Evolutionary conservation across 2,329 filamentous ascomycete species (phyloP), one percentile per base, ranked within the genome.

Genomic region (Chaetomiaceae sp.): DNA sequence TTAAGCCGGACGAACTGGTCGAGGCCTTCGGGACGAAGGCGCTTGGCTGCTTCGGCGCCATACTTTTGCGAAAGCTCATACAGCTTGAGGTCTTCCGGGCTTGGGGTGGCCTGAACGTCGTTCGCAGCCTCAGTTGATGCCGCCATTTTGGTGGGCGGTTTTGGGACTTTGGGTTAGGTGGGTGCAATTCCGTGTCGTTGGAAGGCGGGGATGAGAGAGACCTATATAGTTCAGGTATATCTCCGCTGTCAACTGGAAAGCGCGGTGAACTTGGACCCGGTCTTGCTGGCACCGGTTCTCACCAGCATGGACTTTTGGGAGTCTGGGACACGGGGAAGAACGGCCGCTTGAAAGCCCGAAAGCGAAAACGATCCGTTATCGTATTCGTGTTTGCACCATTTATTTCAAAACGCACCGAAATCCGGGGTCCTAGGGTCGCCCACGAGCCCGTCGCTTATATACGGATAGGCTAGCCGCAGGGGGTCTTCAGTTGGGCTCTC

Each of bases 11-110:
- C 37, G 46, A 68, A 72, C 51, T 73, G 70, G 7, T 43, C 49
- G 14, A 51, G 50, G 11, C 67, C 70, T 2, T 72, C 69, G 1
- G 61, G 29, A 0, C 67, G 63, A 7, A 65, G 20, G 2, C 70
- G 66, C 41, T 69, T 72, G 29, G 64, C 52, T 3, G 64, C 67
- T 51, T 73, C 71, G 21, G 66, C 60, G 5, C 54, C 54, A 53
- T 72, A 72, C 40, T 66, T 69, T 10, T 65, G 57, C 10, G 61
- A 60, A 14, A 67, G 50, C 27, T 57, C 56, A 29, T 41, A 47
- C 6, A 62, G 27, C 41, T 53, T 59, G 23, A 57, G 36, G 29
- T 56, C 54, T 20, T 58, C 57, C 7, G 47, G 36, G 43, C 38
- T 56, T 1, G 53, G 54, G 27, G 44, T 29, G 14, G 27, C 25